These are phyloP conservation scores for Hyaloperonospora arabidopsidis DNA, from an alignment of 352 stramenopile genomes.

Conservation along the genomic window DNA sequence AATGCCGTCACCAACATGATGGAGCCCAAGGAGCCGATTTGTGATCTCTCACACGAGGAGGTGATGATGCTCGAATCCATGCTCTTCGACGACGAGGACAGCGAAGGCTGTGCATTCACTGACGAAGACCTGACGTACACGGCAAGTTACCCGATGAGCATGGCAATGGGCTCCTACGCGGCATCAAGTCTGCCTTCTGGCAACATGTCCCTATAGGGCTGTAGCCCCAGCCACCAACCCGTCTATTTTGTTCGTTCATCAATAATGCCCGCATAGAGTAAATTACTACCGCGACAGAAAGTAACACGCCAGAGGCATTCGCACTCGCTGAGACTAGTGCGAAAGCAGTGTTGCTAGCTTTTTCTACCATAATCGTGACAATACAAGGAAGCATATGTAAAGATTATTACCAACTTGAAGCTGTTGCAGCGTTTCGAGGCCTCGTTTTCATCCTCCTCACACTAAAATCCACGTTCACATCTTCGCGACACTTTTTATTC, in stretches of 20 bases:
- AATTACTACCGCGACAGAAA: conserved; percentile 28
- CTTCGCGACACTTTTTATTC: not conserved
- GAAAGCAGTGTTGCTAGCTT: conserved; percentile 15
- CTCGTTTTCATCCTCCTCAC: too few species aligned
- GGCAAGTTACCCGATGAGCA: conserved; percentile 6
- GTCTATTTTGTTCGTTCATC: conserved; percentile 22
- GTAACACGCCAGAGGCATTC: conserved; percentile 13
- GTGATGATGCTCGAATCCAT: conserved; percentile 39
- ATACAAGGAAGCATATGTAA: conserved; percentile 9
- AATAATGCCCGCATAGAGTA: conserved; percentile 32
- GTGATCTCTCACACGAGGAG: conserved; percentile 35
- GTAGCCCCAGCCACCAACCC: not conserved
- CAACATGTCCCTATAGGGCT: conserved; percentile 29
- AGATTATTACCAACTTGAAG: too few species aligned
- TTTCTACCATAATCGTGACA: conserved; percentile 19
- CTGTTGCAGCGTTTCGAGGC: too few species aligned
- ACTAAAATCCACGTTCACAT: too few species aligned
- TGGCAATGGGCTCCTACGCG: conserved; percentile 16
- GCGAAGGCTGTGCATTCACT: conserved; percentile 13
- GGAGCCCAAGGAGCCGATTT: conserved; percentile 34
- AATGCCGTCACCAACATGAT: conserved; percentile 23
- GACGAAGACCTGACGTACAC: conserved; percentile 11
- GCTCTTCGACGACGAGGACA: conserved; percentile 36
- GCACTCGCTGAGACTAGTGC: conserved; percentile 8
- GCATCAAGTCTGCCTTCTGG: conserved; percentile 12